Percentiles rank a stretch among this genome's conserved stretches.
phyloP scores from a whole-genome alignment of 2,329 filamentous ascomycete species.

The Trichoderma brevicompactum region DNA sequence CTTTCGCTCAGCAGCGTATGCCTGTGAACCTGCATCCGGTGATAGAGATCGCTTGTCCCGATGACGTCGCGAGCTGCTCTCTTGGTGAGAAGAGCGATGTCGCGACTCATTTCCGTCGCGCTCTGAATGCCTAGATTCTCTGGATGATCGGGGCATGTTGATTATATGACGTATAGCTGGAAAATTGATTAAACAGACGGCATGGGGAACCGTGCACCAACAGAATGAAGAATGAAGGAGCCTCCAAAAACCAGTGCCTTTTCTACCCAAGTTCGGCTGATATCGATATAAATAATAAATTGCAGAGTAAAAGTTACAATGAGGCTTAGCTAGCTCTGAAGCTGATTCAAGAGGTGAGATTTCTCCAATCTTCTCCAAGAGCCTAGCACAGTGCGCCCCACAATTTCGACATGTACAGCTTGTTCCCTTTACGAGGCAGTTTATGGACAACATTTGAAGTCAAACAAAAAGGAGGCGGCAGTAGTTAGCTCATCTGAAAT shows the following conservation, averaged over 20 bases:
- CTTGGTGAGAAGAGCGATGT: slow-evolving; percentile 16
- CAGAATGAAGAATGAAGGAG: not conserved
- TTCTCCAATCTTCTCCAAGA: not conserved
- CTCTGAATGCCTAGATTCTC: slow-evolving; percentile 19
- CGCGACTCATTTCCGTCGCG: slow-evolving; percentile 24
- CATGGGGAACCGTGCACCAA: not conserved
- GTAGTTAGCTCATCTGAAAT: too few species aligned
- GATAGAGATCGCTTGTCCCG: slow-evolving; percentile 21
- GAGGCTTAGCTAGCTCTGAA: slow-evolving; percentile 8
- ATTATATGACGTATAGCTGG: not conserved
- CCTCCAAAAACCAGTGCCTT: not conserved
- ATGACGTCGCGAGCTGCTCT: slow-evolving; percentile 6
- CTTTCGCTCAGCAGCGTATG: slow-evolving; percentile 30
- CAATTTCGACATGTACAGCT: not conserved
- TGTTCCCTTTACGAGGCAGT: too few species aligned
- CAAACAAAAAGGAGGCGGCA: too few species aligned
- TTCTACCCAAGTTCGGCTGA: not conserved
- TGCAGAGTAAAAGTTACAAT: not conserved
- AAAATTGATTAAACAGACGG: not conserved
- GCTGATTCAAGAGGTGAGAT: not conserved
- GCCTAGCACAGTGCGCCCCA: slow-evolving; percentile 21
- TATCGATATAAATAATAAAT: not conserved
- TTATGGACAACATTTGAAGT: too few species aligned
- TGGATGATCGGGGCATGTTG: slow-evolving; percentile 18
- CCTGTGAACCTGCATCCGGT: slow-evolving; percentile 12